Evolutionary conservation across 2,329 filamentous ascomycete species (phyloP).

Genomic region (Ophiostoma ulmi): DNA sequence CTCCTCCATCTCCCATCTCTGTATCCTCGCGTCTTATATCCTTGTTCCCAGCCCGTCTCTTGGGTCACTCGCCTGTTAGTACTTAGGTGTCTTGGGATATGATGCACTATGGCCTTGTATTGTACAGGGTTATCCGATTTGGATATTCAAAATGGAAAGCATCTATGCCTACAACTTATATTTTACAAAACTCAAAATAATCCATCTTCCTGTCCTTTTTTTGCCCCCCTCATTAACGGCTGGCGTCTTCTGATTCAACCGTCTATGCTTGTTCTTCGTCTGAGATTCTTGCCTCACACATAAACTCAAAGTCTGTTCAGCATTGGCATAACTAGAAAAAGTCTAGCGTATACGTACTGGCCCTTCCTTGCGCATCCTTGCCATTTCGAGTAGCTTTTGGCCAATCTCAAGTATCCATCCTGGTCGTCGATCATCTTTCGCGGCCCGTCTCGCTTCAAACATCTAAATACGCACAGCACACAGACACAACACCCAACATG

Average conservation of each 20-base stretch:
- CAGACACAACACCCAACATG: background rate
- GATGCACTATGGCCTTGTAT: background rate
- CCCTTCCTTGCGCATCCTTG: conserved; percentile 9
- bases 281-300: background rate
- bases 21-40: background rate
- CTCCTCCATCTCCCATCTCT: background rate
- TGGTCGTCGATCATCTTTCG: conserved; percentile 20
- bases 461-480: background rate
- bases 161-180: background rate
- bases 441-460: conserved; percentile 21
- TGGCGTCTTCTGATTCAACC: background rate
- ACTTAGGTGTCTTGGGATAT: background rate
- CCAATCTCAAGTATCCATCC: conserved; percentile 21
- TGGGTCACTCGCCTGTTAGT: background rate
- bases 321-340: conserved; percentile 13
- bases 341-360: background rate
- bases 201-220: background rate
- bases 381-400: background rate
- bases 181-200: background rate
- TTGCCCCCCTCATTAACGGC: background rate
- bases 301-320: background rate
- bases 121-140: background rate
- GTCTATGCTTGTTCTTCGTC: background rate
- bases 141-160: background rate
- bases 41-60: conserved; percentile 7